A percentile compares a stretch with the other conserved stretches of the same genome.
These are phyloP conservation scores for Magnusiomyces magnusii DNA, from an alignment of 1,139 yeast genomes.

Conservation along the genomic window DNA sequence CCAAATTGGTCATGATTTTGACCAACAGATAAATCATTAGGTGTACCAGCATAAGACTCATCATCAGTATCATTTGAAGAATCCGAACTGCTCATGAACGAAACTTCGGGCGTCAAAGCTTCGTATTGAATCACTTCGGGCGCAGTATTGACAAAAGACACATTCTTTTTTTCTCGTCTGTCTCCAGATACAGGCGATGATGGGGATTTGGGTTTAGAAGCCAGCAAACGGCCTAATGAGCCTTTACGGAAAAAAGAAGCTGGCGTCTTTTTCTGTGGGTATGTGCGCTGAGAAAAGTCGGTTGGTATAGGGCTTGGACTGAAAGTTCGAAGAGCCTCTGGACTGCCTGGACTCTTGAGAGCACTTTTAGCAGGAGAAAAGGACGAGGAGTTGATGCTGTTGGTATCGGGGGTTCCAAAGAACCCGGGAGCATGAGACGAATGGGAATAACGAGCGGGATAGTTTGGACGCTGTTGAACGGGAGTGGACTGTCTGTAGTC, in stretches of 20 bases:
- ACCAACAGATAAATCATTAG: neutral
- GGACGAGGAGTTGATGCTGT: no score
- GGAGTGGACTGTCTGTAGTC: no score
- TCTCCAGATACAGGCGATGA: conserved; percentile 18
- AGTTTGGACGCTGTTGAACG: no score
- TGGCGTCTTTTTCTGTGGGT: conserved; percentile 13
- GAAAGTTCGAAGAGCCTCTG: neutral
- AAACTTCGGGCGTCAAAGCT: conserved; percentile 35
- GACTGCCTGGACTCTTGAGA: neutral
- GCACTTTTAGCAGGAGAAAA: neutral
- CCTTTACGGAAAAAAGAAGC: conserved; percentile 24
- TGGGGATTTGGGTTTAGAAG: conserved; percentile 30
- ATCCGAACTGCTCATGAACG: conserved; percentile 25
- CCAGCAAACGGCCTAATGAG: conserved; percentile 27
- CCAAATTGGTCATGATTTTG: no score
- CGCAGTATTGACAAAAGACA: conserved; percentile 32
- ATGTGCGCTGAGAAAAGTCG: neutral
- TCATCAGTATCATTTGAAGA: conserved; percentile 17
- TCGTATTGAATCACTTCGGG: conserved; percentile 39
- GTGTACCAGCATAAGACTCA: conserved; percentile 17
- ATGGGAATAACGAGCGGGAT: no score
- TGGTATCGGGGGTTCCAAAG: no score
- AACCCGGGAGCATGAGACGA: no score
- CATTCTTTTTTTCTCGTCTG: conserved; percentile 25
- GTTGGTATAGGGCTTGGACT: neutral